Conservation (phyloP, 768 basidiomycete genomes). For the Rhizopogon rudus region DNA sequence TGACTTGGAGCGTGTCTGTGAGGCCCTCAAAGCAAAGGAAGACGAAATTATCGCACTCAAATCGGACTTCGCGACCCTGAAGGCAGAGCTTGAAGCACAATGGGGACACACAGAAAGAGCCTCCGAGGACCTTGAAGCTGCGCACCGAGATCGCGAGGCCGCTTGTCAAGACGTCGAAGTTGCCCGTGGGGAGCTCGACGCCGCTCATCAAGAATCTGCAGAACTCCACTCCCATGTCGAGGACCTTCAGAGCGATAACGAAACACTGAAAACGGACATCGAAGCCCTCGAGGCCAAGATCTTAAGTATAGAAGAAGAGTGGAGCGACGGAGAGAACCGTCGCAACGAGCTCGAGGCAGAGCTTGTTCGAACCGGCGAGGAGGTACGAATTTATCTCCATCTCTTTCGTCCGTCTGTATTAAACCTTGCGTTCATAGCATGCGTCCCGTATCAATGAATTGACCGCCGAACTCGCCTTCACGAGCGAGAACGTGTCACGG, state of each 20-base stretch:
- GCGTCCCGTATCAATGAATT: slow-evolving; percentile 47
- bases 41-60: slow-evolving; percentile 48
- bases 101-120: slow-evolving; percentile 61
- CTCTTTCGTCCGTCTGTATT: not conserved
- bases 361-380: slow-evolving; percentile 44
- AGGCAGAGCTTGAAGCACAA: slow-evolving; percentile 49
- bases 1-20: slow-evolving; percentile 33
- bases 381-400: slow-evolving; percentile 33
- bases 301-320: slow-evolving; percentile 46
- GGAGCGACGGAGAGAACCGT: slow-evolving; percentile 51
- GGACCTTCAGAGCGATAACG: not conserved
- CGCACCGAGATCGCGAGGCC: slow-evolving; percentile 25
- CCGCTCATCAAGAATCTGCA: not conserved
- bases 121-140: slow-evolving; percentile 39
- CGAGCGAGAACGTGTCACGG: slow-evolving; percentile 47
- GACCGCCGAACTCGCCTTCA: slow-evolving; percentile 51
- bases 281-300: slow-evolving; percentile 39
- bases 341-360: slow-evolving; percentile 52
- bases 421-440: slow-evolving; percentile 39
- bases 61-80: slow-evolving; percentile 30
- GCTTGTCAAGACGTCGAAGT: slow-evolving; percentile 28
- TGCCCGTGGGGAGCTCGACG: slow-evolving; percentile 33
- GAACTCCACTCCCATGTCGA: not conserved
- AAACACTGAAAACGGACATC: slow-evolving; percentile 11
- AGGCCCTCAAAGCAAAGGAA: slow-evolving; percentile 36